phyloP scores from a whole-genome alignment of 768 basidiomycete species.

The Russula abietina region DNA sequence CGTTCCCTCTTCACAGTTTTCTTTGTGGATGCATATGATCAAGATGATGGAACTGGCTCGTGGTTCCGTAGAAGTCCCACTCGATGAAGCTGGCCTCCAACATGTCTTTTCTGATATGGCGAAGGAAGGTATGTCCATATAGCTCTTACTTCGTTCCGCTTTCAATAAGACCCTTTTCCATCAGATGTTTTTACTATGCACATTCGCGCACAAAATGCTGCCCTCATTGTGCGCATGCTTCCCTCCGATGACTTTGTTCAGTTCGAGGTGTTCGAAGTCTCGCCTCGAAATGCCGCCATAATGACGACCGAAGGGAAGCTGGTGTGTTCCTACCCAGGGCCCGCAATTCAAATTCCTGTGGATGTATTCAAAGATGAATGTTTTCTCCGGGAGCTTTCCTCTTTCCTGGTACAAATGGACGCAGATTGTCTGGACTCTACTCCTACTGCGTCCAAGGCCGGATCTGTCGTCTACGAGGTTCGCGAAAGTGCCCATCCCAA shows the following conservation, averaged over 20 bases:
- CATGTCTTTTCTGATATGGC: constrained; percentile 1
- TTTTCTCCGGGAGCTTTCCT: constrained; percentile 35
- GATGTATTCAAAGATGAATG: constrained; percentile 27
- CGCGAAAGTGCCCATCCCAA: constrained; percentile 41
- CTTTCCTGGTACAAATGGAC: constrained; percentile 37
- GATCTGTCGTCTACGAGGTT: constrained; percentile 29
- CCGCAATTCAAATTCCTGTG: constrained; percentile 37
- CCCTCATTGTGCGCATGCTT: constrained; percentile 31
- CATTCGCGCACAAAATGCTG: constrained; percentile 45
- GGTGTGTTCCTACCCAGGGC: constrained; percentile 41
- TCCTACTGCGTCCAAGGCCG: constrained; percentile 34
- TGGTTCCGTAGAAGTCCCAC: not conserved
- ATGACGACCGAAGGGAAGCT: constrained; percentile 40
- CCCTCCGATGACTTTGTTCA: constrained; percentile 25
- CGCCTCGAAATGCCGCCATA: constrained; percentile 34
- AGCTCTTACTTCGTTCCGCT: not conserved
- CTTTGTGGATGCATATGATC: constrained; percentile 11
- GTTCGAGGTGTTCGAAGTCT: constrained; percentile 45
- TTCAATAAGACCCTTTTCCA: not conserved
- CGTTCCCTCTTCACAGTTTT: not conserved
- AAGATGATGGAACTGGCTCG: constrained; percentile 5
- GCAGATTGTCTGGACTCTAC: constrained; percentile 33
- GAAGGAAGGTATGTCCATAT: not conserved
- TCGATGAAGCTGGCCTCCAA: not conserved
- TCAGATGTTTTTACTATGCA: constrained; percentile 37